A percentile compares a stretch with the other conserved stretches of the same genome.
phyloP scores from a whole-genome alignment of 257 asterid species.

The Petunia axillaris region DNA sequence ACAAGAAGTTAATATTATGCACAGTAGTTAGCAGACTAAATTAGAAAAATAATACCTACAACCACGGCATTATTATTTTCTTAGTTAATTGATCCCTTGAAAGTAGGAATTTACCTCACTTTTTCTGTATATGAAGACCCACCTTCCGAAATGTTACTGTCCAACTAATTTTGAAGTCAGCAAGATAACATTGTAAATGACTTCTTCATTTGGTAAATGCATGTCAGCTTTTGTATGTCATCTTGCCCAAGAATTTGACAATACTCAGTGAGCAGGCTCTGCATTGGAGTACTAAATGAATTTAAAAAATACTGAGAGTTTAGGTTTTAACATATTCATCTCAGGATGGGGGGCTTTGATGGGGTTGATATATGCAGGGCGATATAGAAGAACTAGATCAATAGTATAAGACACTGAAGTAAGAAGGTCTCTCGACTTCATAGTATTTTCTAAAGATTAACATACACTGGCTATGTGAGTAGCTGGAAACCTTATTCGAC shows the following conservation, averaged over 20 bases:
- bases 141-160: neutral
- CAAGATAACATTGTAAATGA: conserved; percentile 2
- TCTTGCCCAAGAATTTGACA: conserved; percentile 1
- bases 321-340: conserved; percentile 8
- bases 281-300: conserved; percentile 16
- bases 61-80: neutral
- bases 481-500: neutral
- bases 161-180: conserved; percentile 4
- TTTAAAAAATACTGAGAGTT: conserved; percentile 16
- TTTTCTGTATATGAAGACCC: conserved; percentile 8
- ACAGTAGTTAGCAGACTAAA: neutral
- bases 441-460: neutral
- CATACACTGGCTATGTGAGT: neutral
- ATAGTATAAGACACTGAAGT: conserved; percentile 19
- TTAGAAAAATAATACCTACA: conserved; percentile 3
- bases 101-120: neutral
- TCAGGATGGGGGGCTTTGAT: neutral
- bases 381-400: neutral
- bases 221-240: neutral
- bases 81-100: conserved; percentile 4
- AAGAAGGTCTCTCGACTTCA: neutral
- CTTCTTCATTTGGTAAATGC: neutral
- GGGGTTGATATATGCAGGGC: neutral
- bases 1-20: conserved; percentile 1
- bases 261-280: neutral